phyloP scores from a whole-genome alignment of 2,329 filamentous ascomycete genomes.

The Orbilia ellipsospora region DNA sequence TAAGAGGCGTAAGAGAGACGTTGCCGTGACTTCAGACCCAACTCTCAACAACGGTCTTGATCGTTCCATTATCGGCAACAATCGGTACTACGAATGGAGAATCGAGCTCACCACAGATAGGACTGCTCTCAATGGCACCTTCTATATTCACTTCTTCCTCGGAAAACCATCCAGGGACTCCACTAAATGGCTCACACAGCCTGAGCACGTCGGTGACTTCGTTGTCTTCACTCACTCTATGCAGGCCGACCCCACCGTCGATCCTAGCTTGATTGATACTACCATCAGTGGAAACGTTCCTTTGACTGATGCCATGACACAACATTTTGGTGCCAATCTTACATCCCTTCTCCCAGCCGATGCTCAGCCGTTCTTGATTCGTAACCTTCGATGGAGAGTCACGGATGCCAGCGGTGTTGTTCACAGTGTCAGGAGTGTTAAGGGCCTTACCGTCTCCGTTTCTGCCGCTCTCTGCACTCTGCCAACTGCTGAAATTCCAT shows the following conservation, averaged over 20 bases:
- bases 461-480: constrained; percentile 25
- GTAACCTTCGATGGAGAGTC: constrained; percentile 61
- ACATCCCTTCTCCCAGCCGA: constrained; percentile 59
- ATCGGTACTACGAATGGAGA: constrained; percentile 40
- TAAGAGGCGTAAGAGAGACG: constrained; percentile 31
- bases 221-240: constrained; percentile 61
- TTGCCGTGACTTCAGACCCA: not conserved
- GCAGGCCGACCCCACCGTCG: constrained; percentile 17
- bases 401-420: constrained; percentile 25
- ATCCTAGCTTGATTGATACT: constrained; percentile 39
- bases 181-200: constrained; percentile 61
- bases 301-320: constrained; percentile 61
- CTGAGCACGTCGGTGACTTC: constrained; percentile 63
- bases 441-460: constrained; percentile 30
- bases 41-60: constrained; percentile 20
- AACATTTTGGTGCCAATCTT: constrained; percentile 59
- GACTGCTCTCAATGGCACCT: constrained; percentile 61
- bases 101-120: constrained; percentile 58
- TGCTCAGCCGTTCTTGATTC: constrained; percentile 60
- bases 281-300: constrained; percentile 63
- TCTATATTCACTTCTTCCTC: constrained; percentile 62
- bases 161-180: constrained; percentile 60
- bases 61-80: constrained; percentile 8
- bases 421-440: constrained; percentile 9
- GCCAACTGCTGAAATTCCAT: constrained; percentile 17